These are phyloP conservation scores for Russula abietina DNA, from an alignment of 768 basidiomycete genomes.

Conservation along the genomic window DNA sequence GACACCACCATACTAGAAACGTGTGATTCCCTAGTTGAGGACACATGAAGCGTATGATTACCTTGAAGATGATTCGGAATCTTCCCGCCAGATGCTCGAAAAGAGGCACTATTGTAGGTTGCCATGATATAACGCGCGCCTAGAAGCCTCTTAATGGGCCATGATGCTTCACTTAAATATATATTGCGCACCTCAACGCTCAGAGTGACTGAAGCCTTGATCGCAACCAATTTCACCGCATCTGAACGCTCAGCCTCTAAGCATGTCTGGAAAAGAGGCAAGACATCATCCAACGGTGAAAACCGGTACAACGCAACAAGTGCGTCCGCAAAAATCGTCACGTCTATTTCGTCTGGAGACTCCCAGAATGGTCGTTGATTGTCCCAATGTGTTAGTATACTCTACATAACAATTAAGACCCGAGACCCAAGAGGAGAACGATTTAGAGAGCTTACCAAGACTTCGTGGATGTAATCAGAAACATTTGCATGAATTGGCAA, in stretches of 20 bases:
- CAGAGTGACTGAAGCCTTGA: slow-evolving; percentile 67
- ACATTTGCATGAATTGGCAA: slow-evolving; percentile 59
- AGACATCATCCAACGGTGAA: slow-evolving; percentile 53
- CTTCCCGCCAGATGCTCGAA: slow-evolving; percentile 42
- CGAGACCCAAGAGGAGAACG: slow-evolving; percentile 25
- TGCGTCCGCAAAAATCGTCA: slow-evolving; percentile 69
- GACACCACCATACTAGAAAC: slow-evolving; percentile 41
- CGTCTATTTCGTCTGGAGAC: slow-evolving; percentile 59
- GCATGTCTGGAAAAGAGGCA: slow-evolving; percentile 56
- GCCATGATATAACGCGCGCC: slow-evolving; percentile 52
- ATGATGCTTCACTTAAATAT: neutral
- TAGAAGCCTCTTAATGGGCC: slow-evolving; percentile 27
- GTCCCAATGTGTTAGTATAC: slow-evolving; percentile 32
- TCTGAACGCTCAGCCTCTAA: slow-evolving; percentile 74
- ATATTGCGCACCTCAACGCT: slow-evolving; percentile 51
- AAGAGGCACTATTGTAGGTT: slow-evolving; percentile 47
- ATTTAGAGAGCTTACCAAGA: slow-evolving; percentile 48
- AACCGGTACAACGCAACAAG: slow-evolving; percentile 70
- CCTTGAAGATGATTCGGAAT: slow-evolving; percentile 52
- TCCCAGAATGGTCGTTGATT: slow-evolving; percentile 61
- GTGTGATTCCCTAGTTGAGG: neutral
- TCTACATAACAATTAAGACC: slow-evolving; percentile 21
- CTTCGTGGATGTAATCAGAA: slow-evolving; percentile 68
- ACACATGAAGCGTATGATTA: slow-evolving; percentile 28
- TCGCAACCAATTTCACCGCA: slow-evolving; percentile 69